Evolutionary conservation across 441 rosid species (phyloP).

Genomic region (Erodium moschatum): DNA sequence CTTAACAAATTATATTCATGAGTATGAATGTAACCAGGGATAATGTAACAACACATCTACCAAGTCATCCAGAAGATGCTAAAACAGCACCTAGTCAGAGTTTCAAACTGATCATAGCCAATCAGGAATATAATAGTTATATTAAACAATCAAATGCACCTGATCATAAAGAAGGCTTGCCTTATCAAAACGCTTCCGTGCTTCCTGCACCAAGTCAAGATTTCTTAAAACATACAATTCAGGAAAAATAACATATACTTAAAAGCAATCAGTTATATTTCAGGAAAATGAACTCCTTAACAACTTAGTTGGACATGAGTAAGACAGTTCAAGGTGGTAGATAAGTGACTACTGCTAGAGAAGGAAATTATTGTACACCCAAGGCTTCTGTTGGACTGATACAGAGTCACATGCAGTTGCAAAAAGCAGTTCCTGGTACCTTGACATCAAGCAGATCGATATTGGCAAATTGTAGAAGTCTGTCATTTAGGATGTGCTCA

Average conservation of each 20-base stretch:
- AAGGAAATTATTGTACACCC: neutral
- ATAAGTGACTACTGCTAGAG: neutral
- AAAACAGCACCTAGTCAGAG: neutral
- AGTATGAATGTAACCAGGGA: neutral
- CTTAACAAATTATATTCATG: neutral
- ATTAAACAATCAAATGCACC: conserved; percentile 33
- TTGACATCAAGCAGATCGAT: conserved; percentile 85
- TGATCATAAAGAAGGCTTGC: conserved; percentile 90
- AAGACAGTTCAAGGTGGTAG: neutral
- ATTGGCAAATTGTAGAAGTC: conserved; percentile 82
- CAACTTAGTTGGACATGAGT: conserved; percentile 10
- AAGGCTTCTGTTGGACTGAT: neutral
- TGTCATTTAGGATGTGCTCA: conserved; percentile 92
- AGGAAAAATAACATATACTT: conserved; percentile 7
- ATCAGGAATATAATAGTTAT: neutral
- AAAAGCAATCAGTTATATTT: neutral
- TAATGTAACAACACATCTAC: neutral
- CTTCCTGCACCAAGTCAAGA: conserved; percentile 63
- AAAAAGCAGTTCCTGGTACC: conserved; percentile 39
- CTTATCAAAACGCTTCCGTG: conserved; percentile 92
- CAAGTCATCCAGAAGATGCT: neutral
- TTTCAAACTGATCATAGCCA: neutral
- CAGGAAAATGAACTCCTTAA: neutral
- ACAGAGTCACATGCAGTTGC: neutral
- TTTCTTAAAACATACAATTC: conserved; percentile 22